Conservation (phyloP, 306 rosid genomes). For the Canavalia ensiformis region DNA sequence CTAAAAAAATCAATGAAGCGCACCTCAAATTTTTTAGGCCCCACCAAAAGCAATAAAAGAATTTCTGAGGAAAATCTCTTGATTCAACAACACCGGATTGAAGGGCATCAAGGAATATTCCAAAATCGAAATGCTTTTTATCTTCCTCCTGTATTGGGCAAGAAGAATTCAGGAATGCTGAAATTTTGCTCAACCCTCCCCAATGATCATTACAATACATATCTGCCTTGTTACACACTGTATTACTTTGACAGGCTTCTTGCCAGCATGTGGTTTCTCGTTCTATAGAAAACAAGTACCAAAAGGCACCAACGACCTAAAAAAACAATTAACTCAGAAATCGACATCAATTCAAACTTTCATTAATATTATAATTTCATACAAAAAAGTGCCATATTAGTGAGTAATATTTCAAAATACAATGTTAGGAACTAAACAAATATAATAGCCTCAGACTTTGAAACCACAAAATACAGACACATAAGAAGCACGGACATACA, state of each 20-base stretch:
- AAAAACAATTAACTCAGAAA: constrained; percentile 47
- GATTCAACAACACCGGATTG: constrained; percentile 86
- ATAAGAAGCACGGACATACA: constrained; percentile 2
- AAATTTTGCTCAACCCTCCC: not conserved
- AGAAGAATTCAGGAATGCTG: constrained; percentile 59
- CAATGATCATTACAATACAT: constrained; percentile 62
- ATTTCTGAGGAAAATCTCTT: constrained; percentile 76
- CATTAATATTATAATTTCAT: constrained; percentile 32
- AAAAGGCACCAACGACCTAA: constrained; percentile 91
- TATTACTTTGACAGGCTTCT: constrained; percentile 55
- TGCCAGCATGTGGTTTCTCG: constrained; percentile 94
- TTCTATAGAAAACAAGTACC: constrained; percentile 90
- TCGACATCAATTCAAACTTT: constrained; percentile 42
- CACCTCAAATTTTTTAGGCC: constrained; percentile 92
- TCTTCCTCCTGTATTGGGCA: constrained; percentile 67
- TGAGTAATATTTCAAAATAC: constrained; percentile 1
- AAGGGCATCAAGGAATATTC: constrained; percentile 92
- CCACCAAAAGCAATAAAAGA: constrained; percentile 97
- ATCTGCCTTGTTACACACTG: constrained; percentile 48
- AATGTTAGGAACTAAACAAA: constrained; percentile 32
- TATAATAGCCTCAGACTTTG: not conserved
- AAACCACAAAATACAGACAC: constrained; percentile 8
- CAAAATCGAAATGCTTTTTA: constrained; percentile 68
- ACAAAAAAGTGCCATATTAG: constrained; percentile 4
- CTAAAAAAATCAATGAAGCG: constrained; percentile 44